These are phyloP conservation scores for Zygoascus sp. DNA, from an alignment of 1,139 yeast genomes.

Conservation along the genomic window DNA sequence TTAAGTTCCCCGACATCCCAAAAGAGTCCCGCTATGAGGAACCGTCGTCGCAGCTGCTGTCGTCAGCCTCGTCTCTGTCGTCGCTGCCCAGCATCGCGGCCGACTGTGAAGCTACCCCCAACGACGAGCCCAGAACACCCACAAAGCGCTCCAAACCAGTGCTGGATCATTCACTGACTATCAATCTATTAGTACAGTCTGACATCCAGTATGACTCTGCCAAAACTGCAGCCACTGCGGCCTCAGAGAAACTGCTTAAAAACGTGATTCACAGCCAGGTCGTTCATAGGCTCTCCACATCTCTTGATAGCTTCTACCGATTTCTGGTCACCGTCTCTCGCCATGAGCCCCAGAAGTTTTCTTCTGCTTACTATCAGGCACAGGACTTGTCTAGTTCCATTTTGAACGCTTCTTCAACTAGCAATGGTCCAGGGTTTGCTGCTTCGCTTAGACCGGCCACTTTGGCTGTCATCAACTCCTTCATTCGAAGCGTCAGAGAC, in stretches of 20 bases:
- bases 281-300: conserved; percentile 24
- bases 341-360: conserved; percentile 25
- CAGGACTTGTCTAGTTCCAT: conserved; percentile 26
- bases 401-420: conserved; percentile 14
- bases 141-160: background rate
- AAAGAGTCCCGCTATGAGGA: conserved; percentile 6
- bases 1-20: conserved; percentile 13
- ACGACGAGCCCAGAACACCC: conserved; percentile 1
- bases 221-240: conserved; percentile 15
- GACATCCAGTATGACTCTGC: conserved; percentile 22
- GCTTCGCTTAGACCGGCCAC: conserved; percentile 24
- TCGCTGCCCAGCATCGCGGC: conserved; percentile 4
- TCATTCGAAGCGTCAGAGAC: conserved; percentile 33
- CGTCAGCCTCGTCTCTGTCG: conserved; percentile 8
- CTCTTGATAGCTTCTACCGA: conserved; percentile 20
- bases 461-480: conserved; percentile 32
- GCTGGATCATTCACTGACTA: conserved; percentile 15
- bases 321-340: conserved; percentile 20
- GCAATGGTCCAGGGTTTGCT: conserved; percentile 21
- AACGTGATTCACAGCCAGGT: conserved; percentile 25
- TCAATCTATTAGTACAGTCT: conserved; percentile 23
- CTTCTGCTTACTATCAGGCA: conserved; percentile 26
- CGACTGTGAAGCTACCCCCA: background rate
- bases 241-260: conserved; percentile 24
- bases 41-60: background rate